These are phyloP conservation scores for Hymenoscyphus infarciens DNA, from an alignment of 2,329 filamentous ascomycete species.

Conservation along the genomic window DNA sequence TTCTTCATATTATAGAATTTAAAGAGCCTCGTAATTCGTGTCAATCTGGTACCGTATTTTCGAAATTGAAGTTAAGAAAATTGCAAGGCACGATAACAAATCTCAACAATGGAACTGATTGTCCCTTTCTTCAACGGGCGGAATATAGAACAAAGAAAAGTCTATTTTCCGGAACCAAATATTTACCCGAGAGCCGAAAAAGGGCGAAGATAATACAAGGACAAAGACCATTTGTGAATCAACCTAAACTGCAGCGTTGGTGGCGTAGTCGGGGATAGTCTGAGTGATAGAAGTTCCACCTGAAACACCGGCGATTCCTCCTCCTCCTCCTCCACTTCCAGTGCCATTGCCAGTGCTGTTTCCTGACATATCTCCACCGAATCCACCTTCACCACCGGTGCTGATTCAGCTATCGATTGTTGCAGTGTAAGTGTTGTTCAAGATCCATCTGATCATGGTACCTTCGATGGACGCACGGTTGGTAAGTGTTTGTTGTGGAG, in stretches of 20 bases:
- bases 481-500: constrained; percentile 68
- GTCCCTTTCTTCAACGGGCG: no score
- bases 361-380: no score
- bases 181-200: neutral
- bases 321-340: neutral
- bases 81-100: no score
- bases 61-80: no score
- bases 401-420: neutral
- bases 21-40: no score
- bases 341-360: neutral
- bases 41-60: no score
- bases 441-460: constrained; percentile 50
- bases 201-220: neutral
- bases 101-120: no score
- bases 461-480: constrained; percentile 56
- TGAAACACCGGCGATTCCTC: neutral
- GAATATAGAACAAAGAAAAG: neutral
- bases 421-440: constrained; percentile 35
- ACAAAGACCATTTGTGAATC: neutral
- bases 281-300: constrained; percentile 17
- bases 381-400: no score
- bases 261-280: constrained; percentile 57
- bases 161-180: neutral
- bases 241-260: constrained; percentile 48
- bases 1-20: no score